A percentile compares a stretch with the other conserved stretches of the same genome.
These are phyloP conservation scores for Deinandra increscens DNA, from an alignment of 129 eudicot genomes.

Conservation along the genomic window DNA sequence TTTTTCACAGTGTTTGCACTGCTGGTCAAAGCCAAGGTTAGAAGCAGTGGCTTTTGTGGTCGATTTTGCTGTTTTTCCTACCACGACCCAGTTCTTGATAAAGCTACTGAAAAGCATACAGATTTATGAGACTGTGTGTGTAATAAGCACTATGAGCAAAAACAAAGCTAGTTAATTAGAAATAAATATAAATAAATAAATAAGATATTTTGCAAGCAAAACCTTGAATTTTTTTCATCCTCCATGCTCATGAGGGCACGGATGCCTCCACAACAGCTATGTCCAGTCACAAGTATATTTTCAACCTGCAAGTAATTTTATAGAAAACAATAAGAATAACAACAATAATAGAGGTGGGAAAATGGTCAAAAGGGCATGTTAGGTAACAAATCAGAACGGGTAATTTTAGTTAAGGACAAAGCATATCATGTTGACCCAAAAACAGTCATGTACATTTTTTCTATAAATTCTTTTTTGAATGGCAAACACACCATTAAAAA, in stretches of 20 bases:
- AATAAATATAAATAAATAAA: neutral
- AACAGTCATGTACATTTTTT: neutral
- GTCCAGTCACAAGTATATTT: constrained; percentile 85
- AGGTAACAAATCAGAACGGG: neutral
- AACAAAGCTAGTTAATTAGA: neutral
- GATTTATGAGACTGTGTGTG: constrained; percentile 3
- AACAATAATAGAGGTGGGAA: neutral
- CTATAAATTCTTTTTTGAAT: too few species aligned
- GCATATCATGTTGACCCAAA: neutral
- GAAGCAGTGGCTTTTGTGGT: constrained; percentile 70
- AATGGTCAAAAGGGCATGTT: neutral
- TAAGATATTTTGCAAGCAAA: neutral
- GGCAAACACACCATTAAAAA: too few species aligned
- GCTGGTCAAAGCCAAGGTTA: constrained; percentile 76
- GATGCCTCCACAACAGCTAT: constrained; percentile 96
- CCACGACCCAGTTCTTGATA: constrained; percentile 75
- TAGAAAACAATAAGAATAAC: neutral
- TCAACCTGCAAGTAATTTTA: constrained; percentile 52
- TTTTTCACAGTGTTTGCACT: constrained; percentile 92
- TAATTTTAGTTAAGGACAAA: neutral
- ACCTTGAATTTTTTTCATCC: constrained; percentile 77
- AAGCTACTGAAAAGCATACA: constrained; percentile 65
- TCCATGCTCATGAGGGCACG: constrained; percentile 87
- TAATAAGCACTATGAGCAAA: neutral
- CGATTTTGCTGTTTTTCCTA: constrained; percentile 68